Evolutionary conservation across 2,329 filamentous ascomycete genomes (phyloP), one percentile per base, ranked within the genome.

Genomic region (Atkinsonella hypoxylon): DNA sequence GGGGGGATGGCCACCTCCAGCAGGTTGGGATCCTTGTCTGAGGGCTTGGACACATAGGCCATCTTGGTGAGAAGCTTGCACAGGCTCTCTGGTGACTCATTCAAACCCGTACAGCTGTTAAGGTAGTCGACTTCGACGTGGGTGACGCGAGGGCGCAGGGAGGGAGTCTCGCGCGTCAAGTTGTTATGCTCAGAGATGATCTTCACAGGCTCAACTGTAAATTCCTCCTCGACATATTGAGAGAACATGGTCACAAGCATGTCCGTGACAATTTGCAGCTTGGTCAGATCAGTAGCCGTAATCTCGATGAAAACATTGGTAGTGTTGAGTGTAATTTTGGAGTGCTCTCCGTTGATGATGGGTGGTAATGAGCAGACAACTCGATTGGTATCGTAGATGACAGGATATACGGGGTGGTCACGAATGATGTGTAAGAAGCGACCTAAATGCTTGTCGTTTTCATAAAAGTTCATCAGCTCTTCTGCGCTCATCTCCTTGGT

Each of bases 211-310:
- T 98, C 93, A 59, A 98, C 82, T 48, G 89, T 93, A 79, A 93
- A 96, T 26, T 82, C 81, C 63, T 96, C 88, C 18, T 79, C 77
- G 62, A 87, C 90, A 71, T 97, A 95, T 63, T 83, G 79, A 44
- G 87, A 94, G 77, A 98, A 98, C 91, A 98, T 98, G 62, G 91
- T 82, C 41, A 95, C 87, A 67, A 98, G 84, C 64, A 96, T 95
- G 67, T 95, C 89, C 70, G 86, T 88, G 54, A 96, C 91, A 57
- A 98, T 88, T 59, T 96, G 90, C 43, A 97, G 79, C 74, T 98
- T 98, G 30, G 94, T 98, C 64, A 86, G 83, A 66, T 98, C 93
- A 40, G 89, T 91, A 40, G 90, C 94, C 8, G 93, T 98, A 61
- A 95, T 89, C 70, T 98, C 93, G 66, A 98, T 94, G 69, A 98